Conservation (phyloP, 768 basidiomycete genomes). For the Lactarius sp. region DNA sequence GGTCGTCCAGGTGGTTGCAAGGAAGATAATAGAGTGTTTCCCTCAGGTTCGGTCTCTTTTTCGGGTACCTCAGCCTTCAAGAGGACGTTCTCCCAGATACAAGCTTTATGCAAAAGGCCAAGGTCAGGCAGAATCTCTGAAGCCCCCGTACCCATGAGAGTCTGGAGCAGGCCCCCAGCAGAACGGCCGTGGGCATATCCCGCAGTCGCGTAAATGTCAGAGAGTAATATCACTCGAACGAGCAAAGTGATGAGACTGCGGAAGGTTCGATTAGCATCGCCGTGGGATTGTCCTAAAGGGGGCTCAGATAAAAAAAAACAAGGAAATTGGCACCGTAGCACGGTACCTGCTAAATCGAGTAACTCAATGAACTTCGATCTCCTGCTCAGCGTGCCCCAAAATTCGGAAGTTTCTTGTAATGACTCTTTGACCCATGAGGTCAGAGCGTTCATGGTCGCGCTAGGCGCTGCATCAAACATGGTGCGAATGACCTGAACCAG, state of each 20-base stretch:
- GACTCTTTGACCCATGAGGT: slow-evolving; percentile 65
- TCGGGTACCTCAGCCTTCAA: slow-evolving; percentile 56
- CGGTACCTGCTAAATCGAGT: slow-evolving; percentile 43
- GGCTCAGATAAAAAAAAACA: slow-evolving; percentile 1
- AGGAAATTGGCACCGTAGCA: neutral
- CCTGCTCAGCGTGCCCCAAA: slow-evolving; percentile 56
- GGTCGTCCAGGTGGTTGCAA: slow-evolving; percentile 45
- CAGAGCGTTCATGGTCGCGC: slow-evolving; percentile 67
- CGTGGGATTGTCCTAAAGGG: slow-evolving; percentile 41
- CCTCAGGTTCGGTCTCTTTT: slow-evolving; percentile 35
- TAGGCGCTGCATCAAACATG: slow-evolving; percentile 81
- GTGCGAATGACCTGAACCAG: slow-evolving; percentile 85
- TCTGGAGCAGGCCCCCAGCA: slow-evolving; percentile 68
- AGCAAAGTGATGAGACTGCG: slow-evolving; percentile 69
- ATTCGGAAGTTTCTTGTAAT: slow-evolving; percentile 59
- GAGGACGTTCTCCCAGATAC: slow-evolving; percentile 82
- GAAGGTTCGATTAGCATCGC: slow-evolving; percentile 58
- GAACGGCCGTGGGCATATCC: slow-evolving; percentile 78
- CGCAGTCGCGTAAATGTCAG: slow-evolving; percentile 81
- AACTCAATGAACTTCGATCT: slow-evolving; percentile 61
- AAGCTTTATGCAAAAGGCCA: slow-evolving; percentile 75
- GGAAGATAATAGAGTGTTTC: slow-evolving; percentile 41
- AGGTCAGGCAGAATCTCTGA: slow-evolving; percentile 64
- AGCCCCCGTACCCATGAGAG: slow-evolving; percentile 59
- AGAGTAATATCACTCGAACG: slow-evolving; percentile 74